phyloP scores from a whole-genome alignment of 2,329 filamentous ascomycete species.

The Ceratocystis eucalypticola region DNA sequence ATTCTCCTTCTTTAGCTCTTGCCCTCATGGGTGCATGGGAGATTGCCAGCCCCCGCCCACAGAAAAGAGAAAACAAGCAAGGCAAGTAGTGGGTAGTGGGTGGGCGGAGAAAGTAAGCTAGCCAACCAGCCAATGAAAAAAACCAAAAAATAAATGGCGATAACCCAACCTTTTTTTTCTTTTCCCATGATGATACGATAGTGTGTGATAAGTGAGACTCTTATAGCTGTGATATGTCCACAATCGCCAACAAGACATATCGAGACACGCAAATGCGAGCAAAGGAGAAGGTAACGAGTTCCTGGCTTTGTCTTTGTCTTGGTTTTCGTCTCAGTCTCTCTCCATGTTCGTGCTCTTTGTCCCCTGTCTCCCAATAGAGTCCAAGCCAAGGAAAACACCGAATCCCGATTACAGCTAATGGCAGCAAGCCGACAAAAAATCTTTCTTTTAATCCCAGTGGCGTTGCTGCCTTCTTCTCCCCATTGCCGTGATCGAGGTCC shows the following conservation, averaged over 20 bases:
- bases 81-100: neutral
- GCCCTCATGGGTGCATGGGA: neutral
- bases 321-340: neutral
- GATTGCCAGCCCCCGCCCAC: neutral
- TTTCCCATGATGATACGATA: too few species aligned
- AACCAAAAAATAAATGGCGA: neutral
- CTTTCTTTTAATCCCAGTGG: too few species aligned
- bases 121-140: too few species aligned
- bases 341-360: neutral
- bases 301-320: neutral
- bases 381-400: neutral
- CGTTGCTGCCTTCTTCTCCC: neutral
- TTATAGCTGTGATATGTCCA: too few species aligned
- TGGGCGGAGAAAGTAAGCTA: too few species aligned
- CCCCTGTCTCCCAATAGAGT: neutral
- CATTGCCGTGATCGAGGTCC: neutral
- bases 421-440: too few species aligned
- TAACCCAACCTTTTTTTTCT: too few species aligned
- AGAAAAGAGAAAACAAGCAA: neutral
- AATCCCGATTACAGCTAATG: neutral
- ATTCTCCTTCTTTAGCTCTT: neutral
- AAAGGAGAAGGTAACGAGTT: neutral
- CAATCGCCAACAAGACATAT: too few species aligned
- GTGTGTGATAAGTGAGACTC: too few species aligned
- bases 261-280: too few species aligned